Evolutionary conservation across 257 asterid genomes (phyloP), one percentile per base, ranked within the genome.

Genomic region (Verbena officinalis): DNA sequence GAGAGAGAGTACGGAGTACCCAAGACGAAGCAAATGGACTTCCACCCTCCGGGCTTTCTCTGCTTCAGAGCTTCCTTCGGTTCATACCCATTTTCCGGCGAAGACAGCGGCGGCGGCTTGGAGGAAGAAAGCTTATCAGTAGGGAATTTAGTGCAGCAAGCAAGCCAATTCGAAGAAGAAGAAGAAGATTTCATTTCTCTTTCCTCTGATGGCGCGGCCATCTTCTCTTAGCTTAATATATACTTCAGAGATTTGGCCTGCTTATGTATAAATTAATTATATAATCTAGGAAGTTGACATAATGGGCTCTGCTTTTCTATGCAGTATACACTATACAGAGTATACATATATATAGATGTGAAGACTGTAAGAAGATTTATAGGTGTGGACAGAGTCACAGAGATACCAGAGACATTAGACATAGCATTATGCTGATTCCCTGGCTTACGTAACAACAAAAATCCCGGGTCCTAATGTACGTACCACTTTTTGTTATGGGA

Each of bases 31-130:
- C 95, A 86, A 85, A 90, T 87, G 75, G 94, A 79, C 55, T 73
- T 90, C 95, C 95, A 87, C 27, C 96, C 95, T 31, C 94, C 91
- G 11, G 80, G 89, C 65, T 76, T 67, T 36, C 43, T 63, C 65
- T 38, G 40, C 51, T 46, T 66, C 38, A 15, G 40, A 48, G 53
- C 16, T 11, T 50, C 24, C 73, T 60, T 62, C 0, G 62, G 58
- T 40, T 66, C 85, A 1, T 16, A 42, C 20, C 55, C 90, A 70
- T 73, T 78, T 67, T 77, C 85, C 58, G 73, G 66, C 62, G 73
- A n/a, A n/a, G n/a, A n/a, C n/a, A n/a, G 64, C 45, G 73, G 51
- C 31, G 73, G 68, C 44, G 79, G 56, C 54, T 76, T 73, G 73
- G 78, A 57, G 15, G 86, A 55, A 34, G 56, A 54, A 5, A 27